Evolutionary conservation across 768 basidiomycete genomes (phyloP).

Genomic region (Leucosporidium yakuticum): DNA sequence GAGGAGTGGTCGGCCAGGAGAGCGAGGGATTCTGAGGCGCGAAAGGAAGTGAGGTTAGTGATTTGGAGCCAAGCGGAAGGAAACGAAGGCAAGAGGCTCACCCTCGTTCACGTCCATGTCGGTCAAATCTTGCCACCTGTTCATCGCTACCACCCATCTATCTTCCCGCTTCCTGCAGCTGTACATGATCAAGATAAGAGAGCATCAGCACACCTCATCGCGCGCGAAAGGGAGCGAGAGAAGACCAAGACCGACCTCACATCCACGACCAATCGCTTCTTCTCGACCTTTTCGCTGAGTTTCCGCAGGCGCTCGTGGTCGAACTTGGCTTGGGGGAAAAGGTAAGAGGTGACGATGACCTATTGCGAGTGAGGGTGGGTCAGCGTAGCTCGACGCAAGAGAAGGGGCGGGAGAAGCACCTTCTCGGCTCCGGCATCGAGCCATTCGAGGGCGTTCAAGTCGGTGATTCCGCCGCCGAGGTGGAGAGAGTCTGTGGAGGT

Average conservation of each 20-base stretch:
- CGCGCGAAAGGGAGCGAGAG: neutral
- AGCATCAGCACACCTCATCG: neutral
- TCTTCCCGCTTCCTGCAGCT: slow-evolving; percentile 75
- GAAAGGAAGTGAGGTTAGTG: neutral
- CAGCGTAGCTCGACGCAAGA: neutral
- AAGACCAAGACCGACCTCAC: slow-evolving; percentile 59
- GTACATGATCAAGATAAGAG: neutral
- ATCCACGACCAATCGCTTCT: slow-evolving; percentile 85
- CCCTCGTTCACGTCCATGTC: slow-evolving; percentile 87
- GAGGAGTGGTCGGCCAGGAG: slow-evolving; percentile 75
- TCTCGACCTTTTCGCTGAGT: slow-evolving; percentile 63
- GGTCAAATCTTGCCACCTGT: slow-evolving; percentile 95
- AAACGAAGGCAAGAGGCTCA: slow-evolving; percentile 36
- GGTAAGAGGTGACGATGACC: slow-evolving; percentile 96
- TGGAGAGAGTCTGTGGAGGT: slow-evolving; percentile 62
- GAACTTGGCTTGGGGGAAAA: slow-evolving; percentile 81
- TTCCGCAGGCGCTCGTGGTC: slow-evolving; percentile 62
- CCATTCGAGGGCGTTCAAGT: slow-evolving; percentile 74
- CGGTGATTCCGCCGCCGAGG: slow-evolving; percentile 86
- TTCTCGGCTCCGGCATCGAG: slow-evolving; percentile 83
- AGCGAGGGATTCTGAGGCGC: slow-evolving; percentile 62
- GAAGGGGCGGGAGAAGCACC: slow-evolving; percentile 46
- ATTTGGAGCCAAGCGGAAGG: neutral
- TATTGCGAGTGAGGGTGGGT: slow-evolving; percentile 40
- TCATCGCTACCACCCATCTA: slow-evolving; percentile 93